Conservation (phyloP, 441 rosid genomes). For the Erodium trifolium region DNA sequence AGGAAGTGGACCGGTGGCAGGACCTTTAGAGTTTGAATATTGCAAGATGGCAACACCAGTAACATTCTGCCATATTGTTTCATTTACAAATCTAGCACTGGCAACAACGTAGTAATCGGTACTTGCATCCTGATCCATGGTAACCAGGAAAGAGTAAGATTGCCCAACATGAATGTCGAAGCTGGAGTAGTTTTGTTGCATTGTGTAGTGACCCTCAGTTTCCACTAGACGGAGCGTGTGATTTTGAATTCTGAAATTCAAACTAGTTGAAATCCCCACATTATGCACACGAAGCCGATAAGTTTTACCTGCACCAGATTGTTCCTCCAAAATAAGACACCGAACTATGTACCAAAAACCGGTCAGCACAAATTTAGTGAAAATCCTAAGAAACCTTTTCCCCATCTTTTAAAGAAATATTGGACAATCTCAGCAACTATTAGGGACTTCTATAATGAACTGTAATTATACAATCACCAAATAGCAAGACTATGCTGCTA, state of each 20-base stretch:
- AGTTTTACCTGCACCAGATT: conserved; percentile 50
- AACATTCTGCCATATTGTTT: conserved; percentile 21
- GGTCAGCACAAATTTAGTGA: neutral
- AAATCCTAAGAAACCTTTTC: neutral
- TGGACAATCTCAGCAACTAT: too few relatives aligned
- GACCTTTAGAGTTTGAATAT: conserved; percentile 66
- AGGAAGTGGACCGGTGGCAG: conserved; percentile 61
- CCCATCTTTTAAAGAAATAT: too few relatives aligned
- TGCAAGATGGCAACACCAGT: conserved; percentile 58
- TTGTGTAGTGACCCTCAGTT: conserved; percentile 84
- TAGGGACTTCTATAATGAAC: too few relatives aligned
- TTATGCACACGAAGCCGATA: conserved; percentile 82
- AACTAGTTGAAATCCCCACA: conserved; percentile 62
- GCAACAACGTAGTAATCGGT: conserved; percentile 77
- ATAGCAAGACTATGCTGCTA: too few relatives aligned
- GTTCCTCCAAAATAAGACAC: too few relatives aligned
- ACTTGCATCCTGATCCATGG: conserved; percentile 66
- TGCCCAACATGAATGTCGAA: conserved; percentile 89
- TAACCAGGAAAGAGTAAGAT: conserved; percentile 65
- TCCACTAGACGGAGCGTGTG: conserved; percentile 77
- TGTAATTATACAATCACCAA: too few relatives aligned
- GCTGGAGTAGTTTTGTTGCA: conserved; percentile 61
- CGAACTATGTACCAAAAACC: neutral
- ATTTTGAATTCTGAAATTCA: conserved; percentile 83
- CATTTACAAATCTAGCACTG: conserved; percentile 60